Conservation (phyloP, 805 yeast species). For the Pichia phayaonensis region DNA sequence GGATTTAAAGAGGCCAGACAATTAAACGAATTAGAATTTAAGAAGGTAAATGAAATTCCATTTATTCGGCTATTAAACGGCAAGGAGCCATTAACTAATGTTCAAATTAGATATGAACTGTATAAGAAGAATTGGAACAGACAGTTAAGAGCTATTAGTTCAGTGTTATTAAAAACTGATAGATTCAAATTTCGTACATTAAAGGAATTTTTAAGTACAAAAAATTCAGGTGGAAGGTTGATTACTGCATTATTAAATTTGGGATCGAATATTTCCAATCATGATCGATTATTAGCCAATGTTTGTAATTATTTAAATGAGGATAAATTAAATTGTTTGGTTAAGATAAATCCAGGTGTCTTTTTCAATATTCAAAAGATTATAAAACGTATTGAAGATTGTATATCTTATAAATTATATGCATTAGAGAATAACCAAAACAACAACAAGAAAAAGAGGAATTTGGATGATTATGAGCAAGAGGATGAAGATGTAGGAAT, state of each 20-base stretch:
- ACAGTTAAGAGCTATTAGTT: slow-evolving; percentile 26
- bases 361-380: slow-evolving; percentile 11
- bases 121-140: slow-evolving; percentile 33
- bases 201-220: slow-evolving; percentile 17
- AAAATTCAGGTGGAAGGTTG: slow-evolving; percentile 22
- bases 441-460: background rate
- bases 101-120: slow-evolving; percentile 33
- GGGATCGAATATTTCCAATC: slow-evolving; percentile 38
- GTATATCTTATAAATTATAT: slow-evolving; percentile 5
- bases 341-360: slow-evolving; percentile 12
- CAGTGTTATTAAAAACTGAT: slow-evolving; percentile 27
- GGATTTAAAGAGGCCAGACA: slow-evolving; percentile 7
- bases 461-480: slow-evolving; percentile 5
- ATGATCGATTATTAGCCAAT: slow-evolving; percentile 28
- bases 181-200: slow-evolving; percentile 29
- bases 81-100: slow-evolving; percentile 32
- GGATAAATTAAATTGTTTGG: slow-evolving; percentile 11
- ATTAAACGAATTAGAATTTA: background rate
- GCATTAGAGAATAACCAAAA: background rate
- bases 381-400: slow-evolving; percentile 12
- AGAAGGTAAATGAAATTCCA: slow-evolving; percentile 24
- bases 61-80: slow-evolving; percentile 38
- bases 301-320: slow-evolving; percentile 18
- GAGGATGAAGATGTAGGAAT: slow-evolving; percentile 3
- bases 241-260: slow-evolving; percentile 32